Evolutionary conservation across 2,329 filamentous ascomycete species (phyloP).

Genomic region (Aspergillus ochraceus): DNA sequence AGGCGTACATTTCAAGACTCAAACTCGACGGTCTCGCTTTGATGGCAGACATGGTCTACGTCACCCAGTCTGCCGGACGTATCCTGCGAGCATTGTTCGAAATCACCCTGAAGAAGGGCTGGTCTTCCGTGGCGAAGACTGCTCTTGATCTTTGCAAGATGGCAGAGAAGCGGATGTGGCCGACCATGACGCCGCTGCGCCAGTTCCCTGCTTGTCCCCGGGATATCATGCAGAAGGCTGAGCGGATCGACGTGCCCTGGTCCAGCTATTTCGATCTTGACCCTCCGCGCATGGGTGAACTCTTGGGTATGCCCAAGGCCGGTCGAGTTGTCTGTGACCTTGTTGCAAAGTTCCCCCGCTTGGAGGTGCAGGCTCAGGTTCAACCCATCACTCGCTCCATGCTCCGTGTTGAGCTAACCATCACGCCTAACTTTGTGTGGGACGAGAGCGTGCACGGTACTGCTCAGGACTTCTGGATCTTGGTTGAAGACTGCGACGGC

Average conservation of each 20-base stretch:
- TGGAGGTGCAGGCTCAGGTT: constrained; percentile 90
- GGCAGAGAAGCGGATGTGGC: constrained; percentile 99
- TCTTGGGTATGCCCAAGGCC: constrained; percentile 85
- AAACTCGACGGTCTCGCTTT: constrained; percentile 91
- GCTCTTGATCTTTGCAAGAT: constrained; percentile 96
- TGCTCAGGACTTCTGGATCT: constrained; percentile 93
- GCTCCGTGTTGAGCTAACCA: constrained; percentile 83
- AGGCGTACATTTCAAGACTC: constrained; percentile 93
- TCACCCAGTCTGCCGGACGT: constrained; percentile 95
- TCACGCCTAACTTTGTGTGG: constrained; percentile 95
- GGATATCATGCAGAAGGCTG: constrained; percentile 87
- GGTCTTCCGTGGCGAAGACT: constrained; percentile 88
- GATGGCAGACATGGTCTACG: constrained; percentile 98
- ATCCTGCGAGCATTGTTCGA: constrained; percentile 95
- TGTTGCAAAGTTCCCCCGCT: constrained; percentile 86
- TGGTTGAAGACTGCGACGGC: constrained; percentile 96
- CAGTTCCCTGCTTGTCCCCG: constrained; percentile 82
- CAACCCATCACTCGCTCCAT: constrained; percentile 94
- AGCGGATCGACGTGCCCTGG: constrained; percentile 94
- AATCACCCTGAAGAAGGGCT: constrained; percentile 95
- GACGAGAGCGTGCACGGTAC: constrained; percentile 84
- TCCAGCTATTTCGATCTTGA: constrained; percentile 93
- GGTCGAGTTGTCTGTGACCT: constrained; percentile 82
- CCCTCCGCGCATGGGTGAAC: constrained; percentile 91
- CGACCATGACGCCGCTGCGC: constrained; percentile 92